Percentiles rank a stretch among this genome's conserved stretches.
Evolutionary conservation across 805 yeast species (phyloP).

Genomic region (Brettanomyces custersianus): DNA sequence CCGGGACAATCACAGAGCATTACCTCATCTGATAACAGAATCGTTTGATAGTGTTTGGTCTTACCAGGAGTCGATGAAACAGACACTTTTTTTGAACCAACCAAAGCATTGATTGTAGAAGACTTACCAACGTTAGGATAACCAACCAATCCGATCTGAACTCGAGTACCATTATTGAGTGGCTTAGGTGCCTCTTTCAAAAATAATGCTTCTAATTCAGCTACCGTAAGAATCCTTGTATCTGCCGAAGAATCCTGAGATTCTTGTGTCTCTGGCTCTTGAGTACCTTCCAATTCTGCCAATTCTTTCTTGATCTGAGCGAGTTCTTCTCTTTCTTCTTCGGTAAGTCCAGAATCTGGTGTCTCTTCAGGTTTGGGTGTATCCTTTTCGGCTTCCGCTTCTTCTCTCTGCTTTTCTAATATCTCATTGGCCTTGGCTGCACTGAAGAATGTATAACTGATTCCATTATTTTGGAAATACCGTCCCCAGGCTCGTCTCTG

Average conservation of each 20-base stretch:
- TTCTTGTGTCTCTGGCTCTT: slow-evolving; percentile 13
- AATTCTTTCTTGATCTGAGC: slow-evolving; percentile 6
- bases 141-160: slow-evolving; percentile 93
- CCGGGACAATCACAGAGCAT: slow-evolving; percentile 98
- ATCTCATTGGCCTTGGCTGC: slow-evolving; percentile 78
- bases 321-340: slow-evolving; percentile 14
- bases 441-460: slow-evolving; percentile 84
- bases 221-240: slow-evolving; percentile 67
- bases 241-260: slow-evolving; percentile 32
- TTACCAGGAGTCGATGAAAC: slow-evolving; percentile 98
- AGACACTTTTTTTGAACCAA: slow-evolving; percentile 95
- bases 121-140: slow-evolving; percentile 84
- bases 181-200: slow-evolving; percentile 70
- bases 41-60: slow-evolving; percentile 97
- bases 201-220: slow-evolving; percentile 77
- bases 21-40: slow-evolving; percentile 71
- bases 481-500: slow-evolving; percentile 87
- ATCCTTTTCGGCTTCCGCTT: slow-evolving; percentile 18
- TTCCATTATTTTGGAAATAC: slow-evolving; percentile 59
- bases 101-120: slow-evolving; percentile 94
- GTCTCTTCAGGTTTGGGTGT: slow-evolving; percentile 11
- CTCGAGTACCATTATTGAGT: slow-evolving; percentile 47
- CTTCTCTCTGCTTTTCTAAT: slow-evolving; percentile 53
- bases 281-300: slow-evolving; percentile 6
- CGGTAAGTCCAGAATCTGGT: slow-evolving; percentile 9